A percentile compares a stretch with the other conserved stretches of the same genome.
phyloP scores from a whole-genome alignment of 2,329 filamentous ascomycete species.

The Talaromyces atroroseus region DNA sequence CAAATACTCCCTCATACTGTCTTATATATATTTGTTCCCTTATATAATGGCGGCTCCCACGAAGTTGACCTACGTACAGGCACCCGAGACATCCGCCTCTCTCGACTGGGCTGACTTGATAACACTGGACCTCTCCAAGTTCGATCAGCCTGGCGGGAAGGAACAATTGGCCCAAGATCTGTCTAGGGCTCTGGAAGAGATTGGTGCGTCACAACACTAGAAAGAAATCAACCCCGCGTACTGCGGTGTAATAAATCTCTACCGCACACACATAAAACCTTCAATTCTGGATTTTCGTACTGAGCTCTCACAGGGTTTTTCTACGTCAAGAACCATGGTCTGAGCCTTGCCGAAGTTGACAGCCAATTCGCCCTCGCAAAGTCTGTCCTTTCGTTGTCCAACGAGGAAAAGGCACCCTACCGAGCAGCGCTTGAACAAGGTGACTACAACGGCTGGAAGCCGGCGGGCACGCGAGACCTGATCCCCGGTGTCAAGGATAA shows the following conservation, averaged over 20 bases:
- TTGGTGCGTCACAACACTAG: no score
- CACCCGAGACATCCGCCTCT: not conserved
- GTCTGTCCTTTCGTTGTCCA: conserved; percentile 52
- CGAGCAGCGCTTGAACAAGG: conserved; percentile 43
- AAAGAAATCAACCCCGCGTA: no score
- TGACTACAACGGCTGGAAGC: conserved; percentile 54
- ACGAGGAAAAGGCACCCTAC: conserved; percentile 56
- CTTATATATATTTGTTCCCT: no score
- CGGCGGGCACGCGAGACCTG: conserved; percentile 30
- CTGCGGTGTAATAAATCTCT: no score
- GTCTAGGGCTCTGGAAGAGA: conserved; percentile 48
- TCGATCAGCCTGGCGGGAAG: conserved; percentile 51
- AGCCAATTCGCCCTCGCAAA: conserved; percentile 57
- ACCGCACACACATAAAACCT: no score
- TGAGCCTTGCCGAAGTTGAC: conserved; percentile 55
- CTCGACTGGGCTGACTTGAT: conserved; percentile 51
- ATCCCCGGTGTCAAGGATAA: conserved; percentile 45
- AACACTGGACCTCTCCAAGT: conserved; percentile 53
- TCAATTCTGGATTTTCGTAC: no score
- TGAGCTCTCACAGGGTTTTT: no score
- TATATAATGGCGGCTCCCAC: not conserved
- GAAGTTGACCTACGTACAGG: not conserved
- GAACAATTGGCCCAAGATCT: conserved; percentile 50
- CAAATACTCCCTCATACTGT: no score
- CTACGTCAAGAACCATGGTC: conserved; percentile 58